These are phyloP conservation scores for Citrus cavaleriei DNA, from an alignment of 345 rosid species.

Conservation along the genomic window DNA sequence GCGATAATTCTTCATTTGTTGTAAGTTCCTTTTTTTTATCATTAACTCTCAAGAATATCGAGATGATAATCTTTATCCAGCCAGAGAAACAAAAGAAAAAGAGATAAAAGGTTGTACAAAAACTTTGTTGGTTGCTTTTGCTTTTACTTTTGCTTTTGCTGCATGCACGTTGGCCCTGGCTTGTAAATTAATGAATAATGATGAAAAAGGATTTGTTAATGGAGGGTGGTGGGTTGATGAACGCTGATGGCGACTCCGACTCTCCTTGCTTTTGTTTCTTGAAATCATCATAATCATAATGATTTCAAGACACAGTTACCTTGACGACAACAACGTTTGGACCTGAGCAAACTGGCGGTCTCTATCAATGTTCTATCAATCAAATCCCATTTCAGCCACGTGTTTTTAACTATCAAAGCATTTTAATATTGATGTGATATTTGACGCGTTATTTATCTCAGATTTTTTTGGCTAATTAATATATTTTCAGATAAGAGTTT, in stretches of 20 bases:
- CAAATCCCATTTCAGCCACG: background rate
- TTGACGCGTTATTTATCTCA: too few species aligned
- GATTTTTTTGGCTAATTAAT: too few species aligned
- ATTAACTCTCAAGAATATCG: too few species aligned
- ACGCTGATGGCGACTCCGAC: background rate
- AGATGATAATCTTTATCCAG: too few species aligned
- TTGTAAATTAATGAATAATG: background rate
- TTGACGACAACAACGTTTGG: background rate
- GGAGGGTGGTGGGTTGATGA: background rate
- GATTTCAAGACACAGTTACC: background rate
- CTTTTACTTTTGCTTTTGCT: background rate
- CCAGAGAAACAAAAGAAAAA: too few species aligned
- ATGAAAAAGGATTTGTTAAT: background rate
- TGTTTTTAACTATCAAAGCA: background rate
- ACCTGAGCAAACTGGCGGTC: background rate
- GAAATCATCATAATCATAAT: background rate
- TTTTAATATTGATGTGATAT: background rate
- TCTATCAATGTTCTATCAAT: background rate
- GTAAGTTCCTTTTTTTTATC: too few species aligned
- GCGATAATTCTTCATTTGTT: too few species aligned
- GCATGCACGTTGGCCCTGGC: background rate
- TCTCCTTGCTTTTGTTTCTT: background rate
- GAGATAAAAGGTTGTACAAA: too few species aligned
- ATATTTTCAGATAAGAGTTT: too few species aligned
- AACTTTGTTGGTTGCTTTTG: too few species aligned